Percentiles rank a stretch among this genome's conserved stretches.
Evolutionary conservation across 192 early-diverging fungal genomes (phyloP).

Genomic region (Coemansia sp.): DNA sequence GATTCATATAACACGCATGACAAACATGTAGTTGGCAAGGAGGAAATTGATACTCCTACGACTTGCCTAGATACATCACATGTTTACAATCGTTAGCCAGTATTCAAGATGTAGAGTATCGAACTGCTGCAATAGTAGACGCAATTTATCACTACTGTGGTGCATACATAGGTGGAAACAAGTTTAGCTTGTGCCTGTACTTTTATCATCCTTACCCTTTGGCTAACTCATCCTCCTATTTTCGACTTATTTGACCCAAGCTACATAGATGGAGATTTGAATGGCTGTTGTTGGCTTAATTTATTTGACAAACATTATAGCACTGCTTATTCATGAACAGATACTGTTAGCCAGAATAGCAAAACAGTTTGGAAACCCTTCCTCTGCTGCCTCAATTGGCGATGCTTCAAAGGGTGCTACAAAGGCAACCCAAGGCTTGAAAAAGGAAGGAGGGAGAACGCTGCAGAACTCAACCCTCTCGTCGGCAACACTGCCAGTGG

Average conservation of each 20-base stretch:
- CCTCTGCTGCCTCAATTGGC: no score
- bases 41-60: background rate
- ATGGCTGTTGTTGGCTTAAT: no score
- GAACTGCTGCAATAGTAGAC: background rate
- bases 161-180: background rate
- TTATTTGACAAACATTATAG: no score
- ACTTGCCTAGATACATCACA: background rate
- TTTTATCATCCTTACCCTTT: no score
- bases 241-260: background rate
- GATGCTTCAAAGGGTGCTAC: no score
- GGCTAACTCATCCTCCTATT: background rate
- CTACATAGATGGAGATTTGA: no score
- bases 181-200: no score
- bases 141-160: background rate
- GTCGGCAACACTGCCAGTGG: background rate
- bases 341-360: no score
- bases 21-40: background rate
- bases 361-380: no score
- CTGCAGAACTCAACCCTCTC: no score
- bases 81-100: background rate
- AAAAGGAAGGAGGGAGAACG: background rate
- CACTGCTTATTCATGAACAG: no score
- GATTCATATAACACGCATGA: background rate
- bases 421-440: background rate
- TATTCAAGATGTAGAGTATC: background rate